Evolutionary conservation across 1,139 yeast genomes (phyloP).

Genomic region (Scheffersomyces quercinus): DNA sequence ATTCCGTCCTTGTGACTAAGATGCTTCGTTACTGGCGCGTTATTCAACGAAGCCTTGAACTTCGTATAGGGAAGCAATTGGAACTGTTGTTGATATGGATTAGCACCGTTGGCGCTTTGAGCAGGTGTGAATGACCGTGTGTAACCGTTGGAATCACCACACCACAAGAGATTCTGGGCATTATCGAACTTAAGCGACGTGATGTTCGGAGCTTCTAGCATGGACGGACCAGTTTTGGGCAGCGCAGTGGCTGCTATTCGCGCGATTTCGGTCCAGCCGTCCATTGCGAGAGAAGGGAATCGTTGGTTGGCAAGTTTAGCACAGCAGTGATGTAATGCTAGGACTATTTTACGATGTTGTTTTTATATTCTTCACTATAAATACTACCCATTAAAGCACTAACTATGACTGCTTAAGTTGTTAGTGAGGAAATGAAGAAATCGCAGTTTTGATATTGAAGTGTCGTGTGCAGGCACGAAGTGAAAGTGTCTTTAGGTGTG

Average conservation of each 20-base stretch:
- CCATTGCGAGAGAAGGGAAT: conserved; percentile 8
- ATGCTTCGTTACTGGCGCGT: conserved; percentile 48
- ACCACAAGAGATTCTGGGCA: conserved; percentile 76
- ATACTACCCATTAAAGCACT: no score
- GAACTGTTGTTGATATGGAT: conserved; percentile 18
- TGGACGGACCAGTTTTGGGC: not conserved
- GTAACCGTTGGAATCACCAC: conserved; percentile 62
- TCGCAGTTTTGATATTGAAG: no score
- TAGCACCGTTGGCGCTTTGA: conserved; percentile 6
- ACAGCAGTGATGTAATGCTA: no score
- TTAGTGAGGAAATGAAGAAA: no score
- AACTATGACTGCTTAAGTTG: no score
- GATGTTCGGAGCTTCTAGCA: conserved; percentile 12
- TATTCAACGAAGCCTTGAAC: conserved; percentile 44
- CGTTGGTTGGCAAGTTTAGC: not conserved
- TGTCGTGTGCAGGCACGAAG: no score
- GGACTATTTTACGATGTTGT: no score
- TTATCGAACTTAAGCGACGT: conserved; percentile 63
- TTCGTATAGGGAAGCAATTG: conserved; percentile 49
- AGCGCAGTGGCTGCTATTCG: conserved; percentile 27
- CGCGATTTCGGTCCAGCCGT: conserved; percentile 24
- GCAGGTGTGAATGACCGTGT: conserved; percentile 32
- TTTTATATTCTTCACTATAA: no score
- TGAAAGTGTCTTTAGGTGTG: no score
- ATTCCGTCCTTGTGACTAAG: conserved; percentile 59